These are phyloP conservation scores for Polysphondylium violaceum DNA, from an alignment of 78 protist genomes.

Conservation along the genomic window DNA sequence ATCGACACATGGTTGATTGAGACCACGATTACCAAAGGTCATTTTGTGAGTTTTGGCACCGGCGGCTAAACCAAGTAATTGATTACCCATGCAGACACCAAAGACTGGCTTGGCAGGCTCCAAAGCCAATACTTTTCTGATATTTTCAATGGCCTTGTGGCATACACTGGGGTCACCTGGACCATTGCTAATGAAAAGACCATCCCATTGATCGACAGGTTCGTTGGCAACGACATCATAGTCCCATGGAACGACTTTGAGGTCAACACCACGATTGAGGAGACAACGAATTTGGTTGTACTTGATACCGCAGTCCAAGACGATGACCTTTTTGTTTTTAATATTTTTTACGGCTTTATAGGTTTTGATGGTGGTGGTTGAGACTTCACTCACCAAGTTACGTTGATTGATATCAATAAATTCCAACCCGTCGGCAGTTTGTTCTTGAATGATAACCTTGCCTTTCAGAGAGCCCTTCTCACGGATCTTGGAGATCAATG, in stretches of 20 bases:
- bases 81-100: slow-evolving; percentile 98
- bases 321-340: slow-evolving; percentile 82
- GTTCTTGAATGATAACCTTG: slow-evolving; percentile 86
- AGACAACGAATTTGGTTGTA: slow-evolving; percentile 93
- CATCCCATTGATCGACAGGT: slow-evolving; percentile 85
- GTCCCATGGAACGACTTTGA: slow-evolving; percentile 97
- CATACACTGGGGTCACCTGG: slow-evolving; percentile 96
- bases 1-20: slow-evolving; percentile 96
- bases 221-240: slow-evolving; percentile 85
- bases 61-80: slow-evolving; percentile 94
- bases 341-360: slow-evolving; percentile 15
- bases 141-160: slow-evolving; percentile 77
- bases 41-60: slow-evolving; percentile 95
- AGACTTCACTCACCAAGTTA: slow-evolving; percentile 80
- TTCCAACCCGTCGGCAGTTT: slow-evolving; percentile 86
- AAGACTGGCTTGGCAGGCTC: slow-evolving; percentile 68
- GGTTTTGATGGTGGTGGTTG: slow-evolving; percentile 44
- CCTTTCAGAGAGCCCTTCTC: slow-evolving; percentile 94
- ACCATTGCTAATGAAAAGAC: slow-evolving; percentile 95
- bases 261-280: slow-evolving; percentile 87
- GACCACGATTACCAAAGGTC: slow-evolving; percentile 97
- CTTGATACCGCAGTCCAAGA: slow-evolving; percentile 98
- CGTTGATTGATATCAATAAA: slow-evolving; percentile 69
- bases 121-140: slow-evolving; percentile 78
- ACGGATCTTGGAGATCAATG: slow-evolving; percentile 93